Evolutionary conservation across 2,329 filamentous ascomycete genomes (phyloP).

Genomic region (Calonectria fujianensis): DNA sequence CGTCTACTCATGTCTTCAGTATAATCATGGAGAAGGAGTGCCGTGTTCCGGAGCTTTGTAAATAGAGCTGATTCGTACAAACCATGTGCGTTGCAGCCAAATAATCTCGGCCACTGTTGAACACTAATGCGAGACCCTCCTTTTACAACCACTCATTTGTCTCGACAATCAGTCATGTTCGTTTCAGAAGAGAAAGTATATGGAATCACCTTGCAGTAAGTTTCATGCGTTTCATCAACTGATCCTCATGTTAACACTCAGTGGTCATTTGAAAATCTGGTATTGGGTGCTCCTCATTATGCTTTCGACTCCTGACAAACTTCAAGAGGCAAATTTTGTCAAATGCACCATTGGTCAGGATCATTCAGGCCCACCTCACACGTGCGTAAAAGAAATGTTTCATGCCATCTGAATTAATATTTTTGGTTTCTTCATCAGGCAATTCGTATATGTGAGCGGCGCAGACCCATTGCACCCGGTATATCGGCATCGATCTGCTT

Average conservation of each 20-base stretch:
- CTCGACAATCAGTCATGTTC: too few relatives aligned
- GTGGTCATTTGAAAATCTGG: neutral
- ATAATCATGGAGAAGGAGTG: too few relatives aligned
- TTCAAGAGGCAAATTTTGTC: neutral
- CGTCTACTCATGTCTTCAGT: too few relatives aligned
- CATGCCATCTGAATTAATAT: neutral
- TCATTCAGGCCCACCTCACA: neutral
- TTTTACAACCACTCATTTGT: neutral
- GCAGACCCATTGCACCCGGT: neutral
- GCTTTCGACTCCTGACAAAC: neutral
- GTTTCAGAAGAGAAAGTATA: too few relatives aligned
- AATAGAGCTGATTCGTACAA: neutral
- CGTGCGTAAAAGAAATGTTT: neutral
- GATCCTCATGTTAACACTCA: neutral
- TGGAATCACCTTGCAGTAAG: too few relatives aligned
- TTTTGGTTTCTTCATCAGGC: neutral
- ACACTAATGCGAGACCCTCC: neutral
- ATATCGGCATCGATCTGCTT: neutral
- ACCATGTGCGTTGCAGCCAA: neutral
- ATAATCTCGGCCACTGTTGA: neutral
- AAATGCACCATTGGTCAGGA: neutral
- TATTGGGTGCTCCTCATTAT: neutral
- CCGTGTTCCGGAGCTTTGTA: too few relatives aligned
- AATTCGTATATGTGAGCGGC: neutral
- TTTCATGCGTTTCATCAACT: neutral